Evolutionary conservation across 768 basidiomycete species (phyloP), one percentile per base, ranked within the genome.

Genomic region (Kockovaella imperatae): DNA sequence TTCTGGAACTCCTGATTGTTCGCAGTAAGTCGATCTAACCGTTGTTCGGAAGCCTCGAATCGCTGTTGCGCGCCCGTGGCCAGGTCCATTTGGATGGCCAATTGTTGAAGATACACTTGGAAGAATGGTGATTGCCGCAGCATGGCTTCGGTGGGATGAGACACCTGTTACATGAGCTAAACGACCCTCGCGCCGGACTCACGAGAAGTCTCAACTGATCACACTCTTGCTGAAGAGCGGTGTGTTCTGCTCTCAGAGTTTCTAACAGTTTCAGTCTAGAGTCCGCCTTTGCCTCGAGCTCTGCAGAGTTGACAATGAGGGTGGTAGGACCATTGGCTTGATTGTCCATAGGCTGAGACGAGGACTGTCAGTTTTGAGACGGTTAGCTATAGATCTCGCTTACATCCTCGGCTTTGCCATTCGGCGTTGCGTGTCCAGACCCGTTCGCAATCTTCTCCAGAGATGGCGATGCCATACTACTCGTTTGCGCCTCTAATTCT

Each of bases 91-190:
- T 59, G 54, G 10, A 69, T 69, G 2, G 78, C 75, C 3, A 79
- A 72, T 43, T 82, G 79, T 5, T 79, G 75, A 28, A 79, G 59
- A 20, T 87, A 73, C 13, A 74, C 61, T 57, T 77, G 79, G 67
- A 84, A 86, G 43, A 66, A 62, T 6, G 62, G 64, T n/a, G 62
- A 57, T 14, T 53, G 49, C 10, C 62, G 49, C 10, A 70, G 46
- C 24, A 45, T 49, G 2, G 42, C 35, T 42, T 70, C 67, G 4
- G 66, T 49, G 7, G 69, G 69, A 42, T 65, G 59, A 26, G 61
- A 30, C 6, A 54, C 57, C 60, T 62, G 20, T 17, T 6, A 54
- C 6, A n/a, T 32, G 28, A 26, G 24, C 34, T 30, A 26, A 45
- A 17, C 31, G 17, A 17, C 31, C 31, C 31, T 32, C 10, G 10